Evolutionary conservation across 23 red algal genomes (phyloP).

Genomic region (Gracilariopsis chorda): DNA sequence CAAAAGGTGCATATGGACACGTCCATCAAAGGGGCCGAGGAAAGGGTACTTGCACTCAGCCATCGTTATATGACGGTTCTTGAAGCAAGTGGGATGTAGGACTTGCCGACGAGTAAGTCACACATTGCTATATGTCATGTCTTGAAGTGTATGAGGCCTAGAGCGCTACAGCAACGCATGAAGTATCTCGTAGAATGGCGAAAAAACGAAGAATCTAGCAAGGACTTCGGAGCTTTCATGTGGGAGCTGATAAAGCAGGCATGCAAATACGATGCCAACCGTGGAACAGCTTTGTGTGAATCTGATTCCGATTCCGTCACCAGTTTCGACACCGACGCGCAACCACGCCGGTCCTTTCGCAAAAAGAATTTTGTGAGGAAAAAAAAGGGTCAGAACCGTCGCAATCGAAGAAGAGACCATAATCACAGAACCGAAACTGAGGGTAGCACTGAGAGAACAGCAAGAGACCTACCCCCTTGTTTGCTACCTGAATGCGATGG

Average conservation of each 20-base stretch:
- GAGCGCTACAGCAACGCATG: not conserved
- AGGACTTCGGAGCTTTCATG: conserved; percentile 54
- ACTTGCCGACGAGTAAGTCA: conserved; percentile 2
- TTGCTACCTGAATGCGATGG: too few relatives aligned
- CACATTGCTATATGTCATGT: conserved; percentile 33
- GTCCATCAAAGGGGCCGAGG: not conserved
- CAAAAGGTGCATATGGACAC: conserved; percentile 12
- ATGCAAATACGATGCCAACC: too few relatives aligned
- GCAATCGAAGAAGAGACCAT: too few relatives aligned
- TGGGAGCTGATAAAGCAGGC: conserved; percentile 15
- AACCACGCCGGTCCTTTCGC: too few relatives aligned
- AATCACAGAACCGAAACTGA: too few relatives aligned
- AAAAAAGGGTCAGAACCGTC: too few relatives aligned
- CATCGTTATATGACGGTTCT: conserved; percentile 11
- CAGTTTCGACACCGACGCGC: too few relatives aligned
- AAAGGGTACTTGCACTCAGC: not conserved
- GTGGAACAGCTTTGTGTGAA: too few relatives aligned
- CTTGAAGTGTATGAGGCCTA: conserved; percentile 22
- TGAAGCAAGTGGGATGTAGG: not conserved
- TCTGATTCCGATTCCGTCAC: too few relatives aligned
- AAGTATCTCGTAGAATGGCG: conserved; percentile 14
- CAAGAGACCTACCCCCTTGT: too few relatives aligned
- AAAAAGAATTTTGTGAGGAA: too few relatives aligned
- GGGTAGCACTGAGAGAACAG: too few relatives aligned
- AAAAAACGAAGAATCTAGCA: not conserved